These are phyloP conservation scores for Claviceps maximensis DNA, from an alignment of 2,329 filamentous ascomycete species.

Conservation along the genomic window DNA sequence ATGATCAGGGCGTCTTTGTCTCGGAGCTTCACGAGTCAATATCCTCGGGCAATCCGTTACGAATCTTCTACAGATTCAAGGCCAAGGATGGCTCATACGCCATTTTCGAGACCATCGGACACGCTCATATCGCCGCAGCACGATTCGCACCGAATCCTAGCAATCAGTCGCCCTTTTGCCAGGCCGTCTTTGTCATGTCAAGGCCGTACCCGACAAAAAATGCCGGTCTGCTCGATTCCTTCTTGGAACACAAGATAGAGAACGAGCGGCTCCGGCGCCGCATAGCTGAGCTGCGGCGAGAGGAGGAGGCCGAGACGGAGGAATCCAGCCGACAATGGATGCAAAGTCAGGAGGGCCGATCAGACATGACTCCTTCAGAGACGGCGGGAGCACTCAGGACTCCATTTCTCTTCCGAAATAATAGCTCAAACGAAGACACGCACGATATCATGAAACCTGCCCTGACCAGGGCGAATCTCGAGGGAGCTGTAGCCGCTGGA, in stretches of 20 bases:
- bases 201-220: conserved; percentile 84
- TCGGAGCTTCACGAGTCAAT: conserved; percentile 85
- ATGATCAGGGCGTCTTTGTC: conserved; percentile 72
- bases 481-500: conserved; percentile 52
- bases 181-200: conserved; percentile 88
- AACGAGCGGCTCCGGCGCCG: conserved; percentile 76
- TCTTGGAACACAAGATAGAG: conserved; percentile 92
- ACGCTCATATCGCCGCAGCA: conserved; percentile 71
- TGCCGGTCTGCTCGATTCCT: conserved; percentile 73
- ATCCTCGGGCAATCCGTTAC: conserved; percentile 62
- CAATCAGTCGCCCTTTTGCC: conserved; percentile 58
- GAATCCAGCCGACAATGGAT: conserved; percentile 48
- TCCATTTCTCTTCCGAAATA: conserved; percentile 18
- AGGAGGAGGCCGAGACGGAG: conserved; percentile 71
- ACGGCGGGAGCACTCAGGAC: conserved; percentile 24
- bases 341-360: conserved; percentile 42
- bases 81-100: conserved; percentile 57
- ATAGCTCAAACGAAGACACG: conserved; percentile 15
- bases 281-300: conserved; percentile 71
- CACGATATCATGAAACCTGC: conserved; percentile 54
- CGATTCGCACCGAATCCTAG: conserved; percentile 48
- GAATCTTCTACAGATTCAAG: conserved; percentile 78
- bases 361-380: conserved; percentile 39
- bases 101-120: conserved; percentile 86
- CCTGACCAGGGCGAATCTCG: conserved; percentile 67